phyloP scores from a whole-genome alignment of 805 yeast genomes.

The Tetrapisispora nanseiensis region DNA sequence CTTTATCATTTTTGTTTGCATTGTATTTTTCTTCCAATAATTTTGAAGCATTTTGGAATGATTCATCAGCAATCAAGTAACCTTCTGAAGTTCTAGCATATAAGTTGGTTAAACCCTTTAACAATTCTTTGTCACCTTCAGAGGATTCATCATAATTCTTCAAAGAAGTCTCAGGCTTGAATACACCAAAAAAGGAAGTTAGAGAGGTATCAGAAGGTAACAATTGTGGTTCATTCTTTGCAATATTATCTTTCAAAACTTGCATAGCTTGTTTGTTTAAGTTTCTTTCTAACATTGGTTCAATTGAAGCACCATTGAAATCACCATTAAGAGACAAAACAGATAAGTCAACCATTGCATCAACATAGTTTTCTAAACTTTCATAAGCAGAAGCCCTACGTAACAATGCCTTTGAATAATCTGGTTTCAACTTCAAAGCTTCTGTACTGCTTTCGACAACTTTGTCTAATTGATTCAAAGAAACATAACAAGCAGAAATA shows the following conservation, averaged over 20 bases:
- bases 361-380: slow-evolving; percentile 62
- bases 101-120: slow-evolving; percentile 53
- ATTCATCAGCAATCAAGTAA: slow-evolving; percentile 31
- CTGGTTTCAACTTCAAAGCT: slow-evolving; percentile 80
- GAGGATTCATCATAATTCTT: slow-evolving; percentile 42
- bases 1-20: slow-evolving; percentile 17
- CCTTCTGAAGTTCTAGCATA: slow-evolving; percentile 34
- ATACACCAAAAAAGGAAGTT: slow-evolving; percentile 84
- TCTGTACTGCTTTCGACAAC: slow-evolving; percentile 81
- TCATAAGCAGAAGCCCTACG: slow-evolving; percentile 94
- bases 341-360: slow-evolving; percentile 86
- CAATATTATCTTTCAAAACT: slow-evolving; percentile 52
- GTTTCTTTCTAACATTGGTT: slow-evolving; percentile 77
- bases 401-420: slow-evolving; percentile 80
- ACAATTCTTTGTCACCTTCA: slow-evolving; percentile 55
- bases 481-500: slow-evolving; percentile 92
- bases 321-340: slow-evolving; percentile 82
- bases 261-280: slow-evolving; percentile 70
- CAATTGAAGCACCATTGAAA: slow-evolving; percentile 66
- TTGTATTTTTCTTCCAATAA: slow-evolving; percentile 30
- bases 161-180: slow-evolving; percentile 43
- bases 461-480: slow-evolving; percentile 67
- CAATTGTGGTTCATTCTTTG: slow-evolving; percentile 27
- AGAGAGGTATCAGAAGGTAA: slow-evolving; percentile 79
- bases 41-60: slow-evolving; percentile 47